These are phyloP conservation scores for Komagataella ulmi DNA, from an alignment of 805 yeast genomes.

Conservation along the genomic window DNA sequence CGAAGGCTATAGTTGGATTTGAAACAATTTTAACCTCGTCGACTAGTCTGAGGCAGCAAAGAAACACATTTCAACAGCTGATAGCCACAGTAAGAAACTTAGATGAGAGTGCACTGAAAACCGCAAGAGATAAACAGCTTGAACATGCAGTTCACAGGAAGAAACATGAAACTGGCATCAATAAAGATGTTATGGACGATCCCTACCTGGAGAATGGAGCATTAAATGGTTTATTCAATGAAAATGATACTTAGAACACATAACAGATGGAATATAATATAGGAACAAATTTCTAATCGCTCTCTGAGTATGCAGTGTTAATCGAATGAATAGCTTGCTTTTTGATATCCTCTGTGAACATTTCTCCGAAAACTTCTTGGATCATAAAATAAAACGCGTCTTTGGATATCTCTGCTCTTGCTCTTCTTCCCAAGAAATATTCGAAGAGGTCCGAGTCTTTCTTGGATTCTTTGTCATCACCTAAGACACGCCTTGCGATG, in stretches of 20 bases:
- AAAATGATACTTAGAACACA: conserved; percentile 4
- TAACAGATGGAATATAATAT: not conserved
- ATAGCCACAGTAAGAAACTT: conserved; percentile 47
- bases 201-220: conserved; percentile 65
- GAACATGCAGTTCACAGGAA: conserved; percentile 36
- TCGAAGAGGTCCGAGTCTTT: conserved; percentile 11
- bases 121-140: conserved; percentile 36
- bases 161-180: conserved; percentile 24
- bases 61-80: conserved; percentile 67
- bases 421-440: conserved; percentile 16
- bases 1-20: conserved; percentile 46
- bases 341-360: conserved; percentile 7
- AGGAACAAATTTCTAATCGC: not conserved
- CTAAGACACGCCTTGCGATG: conserved; percentile 5
- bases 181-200: conserved; percentile 48
- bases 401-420: conserved; percentile 13
- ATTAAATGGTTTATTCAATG: conserved; percentile 43
- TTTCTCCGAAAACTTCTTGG: conserved; percentile 11
- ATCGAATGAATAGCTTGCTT: not conserved
- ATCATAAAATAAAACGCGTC: conserved; percentile 13
- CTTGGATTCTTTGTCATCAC: conserved; percentile 8
- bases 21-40: conserved; percentile 52
- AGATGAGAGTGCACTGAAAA: conserved; percentile 22
- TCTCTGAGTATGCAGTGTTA: not conserved
- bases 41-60: conserved; percentile 64